A percentile compares a stretch with the other conserved stretches of the same genome.
phyloP scores from a whole-genome alignment of 2,329 filamentous ascomycete genomes.

The Byssochlamys sp. region DNA sequence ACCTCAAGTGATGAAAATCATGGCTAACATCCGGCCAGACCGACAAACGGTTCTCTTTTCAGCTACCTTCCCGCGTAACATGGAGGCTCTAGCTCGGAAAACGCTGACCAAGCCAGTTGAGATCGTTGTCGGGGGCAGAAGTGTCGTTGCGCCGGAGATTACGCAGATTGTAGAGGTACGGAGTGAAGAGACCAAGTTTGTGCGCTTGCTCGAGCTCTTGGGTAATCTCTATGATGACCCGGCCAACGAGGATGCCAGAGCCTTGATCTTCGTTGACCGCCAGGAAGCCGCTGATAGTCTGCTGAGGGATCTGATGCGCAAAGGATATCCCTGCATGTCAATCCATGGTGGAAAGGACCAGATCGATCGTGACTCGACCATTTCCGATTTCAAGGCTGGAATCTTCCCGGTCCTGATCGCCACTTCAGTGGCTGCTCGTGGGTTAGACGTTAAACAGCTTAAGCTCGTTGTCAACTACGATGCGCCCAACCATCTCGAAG shows the following conservation, averaged over 20 bases:
- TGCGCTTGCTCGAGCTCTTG: slow-evolving; percentile 72
- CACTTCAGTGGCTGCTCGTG: slow-evolving; percentile 88
- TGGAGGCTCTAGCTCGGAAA: slow-evolving; percentile 83
- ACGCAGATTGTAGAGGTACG: slow-evolving; percentile 85
- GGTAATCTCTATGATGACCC: slow-evolving; percentile 67
- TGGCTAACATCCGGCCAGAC: slow-evolving; percentile 82
- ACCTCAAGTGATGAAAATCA: slow-evolving; percentile 93
- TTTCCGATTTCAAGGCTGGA: slow-evolving; percentile 86
- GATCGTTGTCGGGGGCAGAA: slow-evolving; percentile 82
- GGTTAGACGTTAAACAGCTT: slow-evolving; percentile 88
- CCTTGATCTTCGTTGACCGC: slow-evolving; percentile 82
- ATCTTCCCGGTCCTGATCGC: slow-evolving; percentile 83
- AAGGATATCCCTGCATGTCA: slow-evolving; percentile 83
- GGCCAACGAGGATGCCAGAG: slow-evolving; percentile 77
- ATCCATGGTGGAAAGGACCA: slow-evolving; percentile 93
- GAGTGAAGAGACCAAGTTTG: slow-evolving; percentile 72
- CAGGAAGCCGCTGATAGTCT: slow-evolving; percentile 81
- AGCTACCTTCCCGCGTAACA: slow-evolving; percentile 87
- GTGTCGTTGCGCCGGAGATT: slow-evolving; percentile 59
- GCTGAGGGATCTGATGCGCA: slow-evolving; percentile 67
- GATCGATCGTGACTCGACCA: slow-evolving; percentile 82
- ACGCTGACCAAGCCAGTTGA: slow-evolving; percentile 76
- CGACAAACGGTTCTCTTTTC: slow-evolving; percentile 93
- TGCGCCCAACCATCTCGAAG: slow-evolving; percentile 85
- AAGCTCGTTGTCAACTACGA: slow-evolving; percentile 96